Conservation (phyloP, 495 filamentous ascomycete genomes). For the Podospora sp. region DNA sequence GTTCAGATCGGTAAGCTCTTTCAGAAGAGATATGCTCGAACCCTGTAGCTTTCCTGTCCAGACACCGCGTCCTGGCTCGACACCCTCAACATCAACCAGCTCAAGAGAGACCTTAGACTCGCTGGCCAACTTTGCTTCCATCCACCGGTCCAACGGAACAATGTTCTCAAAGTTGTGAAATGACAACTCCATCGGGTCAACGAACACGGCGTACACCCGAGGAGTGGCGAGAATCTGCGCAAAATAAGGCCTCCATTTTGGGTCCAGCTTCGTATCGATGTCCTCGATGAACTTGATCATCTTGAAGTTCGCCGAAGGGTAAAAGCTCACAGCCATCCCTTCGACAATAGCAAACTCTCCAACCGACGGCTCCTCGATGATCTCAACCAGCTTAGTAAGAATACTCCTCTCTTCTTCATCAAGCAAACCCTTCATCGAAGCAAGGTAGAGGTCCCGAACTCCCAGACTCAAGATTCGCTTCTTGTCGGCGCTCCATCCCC, state of each 20-base stretch:
- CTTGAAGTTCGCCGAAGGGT: neutral
- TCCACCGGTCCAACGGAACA: slow-evolving; percentile 1
- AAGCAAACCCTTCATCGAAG: neutral
- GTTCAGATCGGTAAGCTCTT: neutral
- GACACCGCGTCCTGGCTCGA: neutral
- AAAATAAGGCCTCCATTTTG: neutral
- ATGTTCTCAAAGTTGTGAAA: slow-evolving; percentile 19
- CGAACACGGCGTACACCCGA: slow-evolving; percentile 3
- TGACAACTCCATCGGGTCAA: slow-evolving; percentile 9
- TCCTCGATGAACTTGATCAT: slow-evolving; percentile 15
- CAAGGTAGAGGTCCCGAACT: slow-evolving; percentile 14
- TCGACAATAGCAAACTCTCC: neutral
- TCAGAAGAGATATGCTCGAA: neutral
- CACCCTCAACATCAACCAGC: neutral
- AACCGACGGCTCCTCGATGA: neutral
- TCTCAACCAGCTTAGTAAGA: neutral
- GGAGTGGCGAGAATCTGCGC: slow-evolving; percentile 10
- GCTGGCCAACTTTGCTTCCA: neutral
- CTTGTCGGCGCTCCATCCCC: neutral
- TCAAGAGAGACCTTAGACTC: neutral
- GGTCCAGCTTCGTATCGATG: neutral
- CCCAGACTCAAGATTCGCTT: slow-evolving; percentile 6
- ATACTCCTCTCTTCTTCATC: neutral
- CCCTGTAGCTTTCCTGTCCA: neutral
- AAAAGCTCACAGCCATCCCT: slow-evolving; percentile 3